Evolutionary conservation across 371 early-diverging fungal species (phyloP).

Genomic region (Actinomortierella wolfii): DNA sequence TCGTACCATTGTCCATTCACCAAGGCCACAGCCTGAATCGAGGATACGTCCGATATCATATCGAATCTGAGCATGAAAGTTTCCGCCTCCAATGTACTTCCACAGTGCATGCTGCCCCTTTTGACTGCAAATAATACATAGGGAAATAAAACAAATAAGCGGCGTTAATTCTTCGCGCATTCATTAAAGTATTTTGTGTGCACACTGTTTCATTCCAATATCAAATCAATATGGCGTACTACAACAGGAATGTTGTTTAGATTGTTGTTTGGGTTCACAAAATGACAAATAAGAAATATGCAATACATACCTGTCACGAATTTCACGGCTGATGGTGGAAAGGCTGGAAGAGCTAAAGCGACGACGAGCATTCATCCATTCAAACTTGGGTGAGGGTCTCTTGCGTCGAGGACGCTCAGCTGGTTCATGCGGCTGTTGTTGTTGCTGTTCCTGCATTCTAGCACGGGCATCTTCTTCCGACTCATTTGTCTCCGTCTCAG

Average conservation of each 20-base stretch:
- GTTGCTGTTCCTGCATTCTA: not conserved
- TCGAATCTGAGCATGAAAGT: constrained; percentile 41
- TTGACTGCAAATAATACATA: constrained; percentile 14
- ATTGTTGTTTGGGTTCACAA: not conserved
- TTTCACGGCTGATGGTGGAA: constrained; percentile 40
- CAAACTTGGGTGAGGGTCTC: constrained; percentile 31
- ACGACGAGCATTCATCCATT: constrained; percentile 38
- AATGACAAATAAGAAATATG: no score
- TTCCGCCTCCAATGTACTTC: constrained; percentile 47
- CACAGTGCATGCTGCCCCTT: constrained; percentile 45
- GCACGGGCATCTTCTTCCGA: constrained; percentile 23
- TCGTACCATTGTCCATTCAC: constrained; percentile 47
- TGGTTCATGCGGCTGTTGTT: not conserved
- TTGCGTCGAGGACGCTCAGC: constrained; percentile 6
- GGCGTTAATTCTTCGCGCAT: no score
- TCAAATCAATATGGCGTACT: no score
- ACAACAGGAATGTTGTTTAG: no score
- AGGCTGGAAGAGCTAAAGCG: constrained; percentile 36
- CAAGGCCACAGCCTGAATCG: constrained; percentile 45
- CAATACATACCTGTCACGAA: constrained; percentile 34
- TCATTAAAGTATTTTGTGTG: constrained; percentile 18
- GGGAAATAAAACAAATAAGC: not conserved
- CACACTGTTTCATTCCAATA: not conserved
- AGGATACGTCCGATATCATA: constrained; percentile 39
- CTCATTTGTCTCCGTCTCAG: constrained; percentile 35